Conservation (phyloP, 208 protist genomes). For the Acanthamoeba castellanii region DNA sequence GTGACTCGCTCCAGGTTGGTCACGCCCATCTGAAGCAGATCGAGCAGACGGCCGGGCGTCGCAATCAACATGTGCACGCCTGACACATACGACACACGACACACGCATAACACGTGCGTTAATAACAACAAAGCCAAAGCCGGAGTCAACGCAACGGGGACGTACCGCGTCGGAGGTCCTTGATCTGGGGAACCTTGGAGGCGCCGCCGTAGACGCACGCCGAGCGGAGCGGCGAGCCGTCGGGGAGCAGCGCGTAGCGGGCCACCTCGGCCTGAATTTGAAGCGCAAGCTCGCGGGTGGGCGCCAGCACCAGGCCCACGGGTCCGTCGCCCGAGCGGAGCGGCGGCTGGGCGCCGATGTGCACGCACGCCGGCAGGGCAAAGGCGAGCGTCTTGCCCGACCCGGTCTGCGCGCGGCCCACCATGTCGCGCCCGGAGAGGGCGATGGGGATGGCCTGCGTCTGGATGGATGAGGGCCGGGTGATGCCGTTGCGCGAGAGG, state of each 20-base stretch:
- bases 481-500: constrained; percentile 31
- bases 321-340: constrained; percentile 86
- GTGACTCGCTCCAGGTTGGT: constrained; percentile 89
- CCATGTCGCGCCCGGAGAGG: constrained; percentile 67
- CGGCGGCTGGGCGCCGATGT: constrained; percentile 89
- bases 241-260: constrained; percentile 76
- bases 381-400: constrained; percentile 93
- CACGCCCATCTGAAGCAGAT: constrained; percentile 87
- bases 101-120: background rate
- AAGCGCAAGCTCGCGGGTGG: constrained; percentile 92
- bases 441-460: constrained; percentile 61
- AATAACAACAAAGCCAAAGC: background rate
- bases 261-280: constrained; percentile 89
- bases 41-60: constrained; percentile 93
- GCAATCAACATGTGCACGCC: constrained; percentile 92
- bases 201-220: constrained; percentile 91
- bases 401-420: constrained; percentile 81
- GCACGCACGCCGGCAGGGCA: constrained; percentile 90
- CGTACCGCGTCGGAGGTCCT: constrained; percentile 83
- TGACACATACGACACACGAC: background rate
- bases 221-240: constrained; percentile 82
- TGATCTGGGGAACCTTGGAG: constrained; percentile 87
- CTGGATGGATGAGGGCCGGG: constrained; percentile 58
- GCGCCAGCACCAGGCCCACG: constrained; percentile 90
- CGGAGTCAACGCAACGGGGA: background rate